phyloP scores from a whole-genome alignment of 2,329 filamentous ascomycete genomes.

The Salinomyces thailandicus region DNA sequence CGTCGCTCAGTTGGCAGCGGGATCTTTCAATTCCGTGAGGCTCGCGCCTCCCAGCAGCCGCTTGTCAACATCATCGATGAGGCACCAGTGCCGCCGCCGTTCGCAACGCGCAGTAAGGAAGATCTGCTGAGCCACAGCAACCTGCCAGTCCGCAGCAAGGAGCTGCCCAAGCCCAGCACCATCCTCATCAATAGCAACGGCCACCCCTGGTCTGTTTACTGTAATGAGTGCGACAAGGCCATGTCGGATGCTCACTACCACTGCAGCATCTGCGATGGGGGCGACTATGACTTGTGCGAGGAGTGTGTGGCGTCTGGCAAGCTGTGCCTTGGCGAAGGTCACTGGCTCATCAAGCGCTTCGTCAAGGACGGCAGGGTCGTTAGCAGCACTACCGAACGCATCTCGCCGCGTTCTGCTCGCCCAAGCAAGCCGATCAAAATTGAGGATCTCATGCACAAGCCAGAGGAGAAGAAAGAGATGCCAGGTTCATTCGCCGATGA shows the following conservation, averaged over 20 bases:
- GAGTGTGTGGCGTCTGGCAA: conserved; percentile 64
- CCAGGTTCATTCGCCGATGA: conserved; percentile 37
- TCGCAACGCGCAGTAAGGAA: conserved; percentile 20
- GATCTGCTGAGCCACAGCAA: conserved; percentile 15
- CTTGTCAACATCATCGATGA: conserved; percentile 22
- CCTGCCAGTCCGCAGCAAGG: conserved; percentile 14
- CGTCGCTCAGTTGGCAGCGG: conserved; percentile 25
- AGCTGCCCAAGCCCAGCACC: conserved; percentile 15
- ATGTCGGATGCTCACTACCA: conserved; percentile 83
- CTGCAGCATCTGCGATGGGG: conserved; percentile 84
- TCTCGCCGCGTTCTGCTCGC: conserved; percentile 34
- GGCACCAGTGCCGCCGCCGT: conserved; percentile 33
- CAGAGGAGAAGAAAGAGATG: conserved; percentile 27
- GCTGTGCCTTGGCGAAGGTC: conserved; percentile 65
- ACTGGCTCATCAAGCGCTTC: conserved; percentile 91
- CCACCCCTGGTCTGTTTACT: conserved; percentile 69
- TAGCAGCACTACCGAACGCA: conserved; percentile 74
- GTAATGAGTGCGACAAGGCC: conserved; percentile 74
- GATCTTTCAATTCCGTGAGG: conserved; percentile 30
- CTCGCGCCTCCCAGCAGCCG: conserved; percentile 22
- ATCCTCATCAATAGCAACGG: conserved; percentile 27
- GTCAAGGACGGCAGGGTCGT: conserved; percentile 68
- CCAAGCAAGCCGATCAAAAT: conserved; percentile 16
- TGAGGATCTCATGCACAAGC: conserved; percentile 11
- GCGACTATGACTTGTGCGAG: conserved; percentile 88